These are phyloP conservation scores for Pseudodiploospora longispora DNA, from an alignment of 2,329 filamentous ascomycete genomes.

Conservation along the genomic window DNA sequence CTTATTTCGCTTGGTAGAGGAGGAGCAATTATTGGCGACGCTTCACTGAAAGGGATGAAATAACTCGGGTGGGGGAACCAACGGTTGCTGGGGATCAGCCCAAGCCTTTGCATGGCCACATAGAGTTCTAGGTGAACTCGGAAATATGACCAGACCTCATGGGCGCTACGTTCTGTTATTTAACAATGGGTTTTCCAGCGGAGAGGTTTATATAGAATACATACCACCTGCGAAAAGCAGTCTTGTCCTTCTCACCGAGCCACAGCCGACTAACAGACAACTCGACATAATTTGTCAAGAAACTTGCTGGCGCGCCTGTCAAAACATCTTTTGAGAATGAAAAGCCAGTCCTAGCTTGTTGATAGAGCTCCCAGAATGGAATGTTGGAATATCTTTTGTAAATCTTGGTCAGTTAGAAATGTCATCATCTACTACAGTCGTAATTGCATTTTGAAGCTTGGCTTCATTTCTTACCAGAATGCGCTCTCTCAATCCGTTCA, in stretches of 20 bases:
- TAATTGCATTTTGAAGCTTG: not conserved
- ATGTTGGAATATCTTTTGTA: slow-evolving; percentile 42
- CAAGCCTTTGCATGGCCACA: slow-evolving; percentile 43
- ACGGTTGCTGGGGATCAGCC: slow-evolving; percentile 33
- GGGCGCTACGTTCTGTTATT: slow-evolving; percentile 14
- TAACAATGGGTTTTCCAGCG: not conserved
- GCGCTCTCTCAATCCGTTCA: slow-evolving; percentile 45
- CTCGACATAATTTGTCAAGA: slow-evolving; percentile 22
- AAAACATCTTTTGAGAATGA: slow-evolving; percentile 23
- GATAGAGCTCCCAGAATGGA: slow-evolving; percentile 38
- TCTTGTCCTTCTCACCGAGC: slow-evolving; percentile 14
- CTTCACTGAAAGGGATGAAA: slow-evolving; percentile 46
- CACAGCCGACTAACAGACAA: slow-evolving; percentile 17
- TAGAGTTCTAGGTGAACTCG: slow-evolving; percentile 44
- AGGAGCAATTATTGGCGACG: slow-evolving; percentile 42
- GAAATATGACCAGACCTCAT: slow-evolving; percentile 32
- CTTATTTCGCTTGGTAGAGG: slow-evolving; percentile 32
- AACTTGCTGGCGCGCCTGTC: slow-evolving; percentile 23
- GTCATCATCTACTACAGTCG: not conserved
- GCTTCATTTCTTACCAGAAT: slow-evolving; percentile 35
- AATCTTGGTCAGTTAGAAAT: slow-evolving; percentile 29
- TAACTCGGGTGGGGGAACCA: slow-evolving; percentile 39
- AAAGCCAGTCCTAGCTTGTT: slow-evolving; percentile 17
- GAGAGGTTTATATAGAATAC: not conserved
- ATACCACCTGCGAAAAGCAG: slow-evolving; percentile 19